phyloP scores from a whole-genome alignment of 164 flowering plant species.

The Magnolia kwangsiensis region DNA sequence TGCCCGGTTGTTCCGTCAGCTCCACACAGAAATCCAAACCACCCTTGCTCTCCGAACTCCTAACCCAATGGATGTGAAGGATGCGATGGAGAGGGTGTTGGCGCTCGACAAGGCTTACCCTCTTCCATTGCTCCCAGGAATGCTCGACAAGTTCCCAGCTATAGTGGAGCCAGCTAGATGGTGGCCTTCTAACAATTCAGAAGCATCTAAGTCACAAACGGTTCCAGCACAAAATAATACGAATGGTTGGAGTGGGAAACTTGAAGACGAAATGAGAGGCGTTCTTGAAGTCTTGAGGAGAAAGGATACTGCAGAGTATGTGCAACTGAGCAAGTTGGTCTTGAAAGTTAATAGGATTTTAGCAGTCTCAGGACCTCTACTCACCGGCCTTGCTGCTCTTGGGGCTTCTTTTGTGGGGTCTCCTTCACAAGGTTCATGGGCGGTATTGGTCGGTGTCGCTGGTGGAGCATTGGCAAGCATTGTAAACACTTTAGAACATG shows the following conservation, averaged over 20 bases:
- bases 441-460: constrained; percentile 25
- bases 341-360: constrained; percentile 30
- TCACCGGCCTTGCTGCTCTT: constrained; percentile 36
- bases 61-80: constrained; percentile 34
- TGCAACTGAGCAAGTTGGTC: constrained; percentile 26
- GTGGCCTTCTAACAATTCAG: constrained; percentile 25
- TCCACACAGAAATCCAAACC: constrained; percentile 36
- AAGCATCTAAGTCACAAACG: not conserved
- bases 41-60: constrained; percentile 25
- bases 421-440: constrained; percentile 10
- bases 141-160: constrained; percentile 49
- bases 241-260: constrained; percentile 42
- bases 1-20: constrained; percentile 48
- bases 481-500: constrained; percentile 54
- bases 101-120: constrained; percentile 52
- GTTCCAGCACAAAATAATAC: not conserved
- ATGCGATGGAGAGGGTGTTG: constrained; percentile 37
- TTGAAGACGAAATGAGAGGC: constrained; percentile 34
- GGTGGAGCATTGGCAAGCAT: constrained; percentile 50
- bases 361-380: constrained; percentile 28
- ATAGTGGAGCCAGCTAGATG: constrained; percentile 39
- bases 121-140: constrained; percentile 40
- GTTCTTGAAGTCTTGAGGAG: constrained; percentile 25
- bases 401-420: constrained; percentile 26
- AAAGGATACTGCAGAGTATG: constrained; percentile 34